Base-by-base conservation (phyloP, 2,329 filamentous ascomycete genomes). In the Microsporum audouinii region DNA sequence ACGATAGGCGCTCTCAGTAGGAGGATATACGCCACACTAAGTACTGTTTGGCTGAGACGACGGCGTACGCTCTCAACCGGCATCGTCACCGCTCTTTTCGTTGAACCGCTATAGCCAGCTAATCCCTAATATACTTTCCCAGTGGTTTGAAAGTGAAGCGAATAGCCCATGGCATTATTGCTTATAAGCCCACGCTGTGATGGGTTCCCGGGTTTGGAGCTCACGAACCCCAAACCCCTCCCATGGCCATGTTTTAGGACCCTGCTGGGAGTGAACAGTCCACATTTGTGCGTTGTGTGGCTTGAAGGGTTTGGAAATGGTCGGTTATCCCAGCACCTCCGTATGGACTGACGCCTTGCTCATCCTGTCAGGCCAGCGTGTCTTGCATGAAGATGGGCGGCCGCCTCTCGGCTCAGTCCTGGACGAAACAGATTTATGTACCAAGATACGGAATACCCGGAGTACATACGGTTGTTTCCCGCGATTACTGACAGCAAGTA, bases 131-230 rank as follows among this genome's bases (percentile, higher is more conserved):
- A 55, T 55, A 34, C 51, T 55, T 38, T 38, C 14, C 17, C 51
- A 23, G 51, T 6, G 51, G 51, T 36, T 55, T 55, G 51, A 36
- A 55, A 55, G 51, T 55, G 51, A 55, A 55, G 51, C 51, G 51
- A 55, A 55, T 8, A 55, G 33, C 51, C 51, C 31, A 34, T 55
- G 51, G 31, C 51, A 55, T 55, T 31, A 6, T 31, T 29, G 23
- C 31, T 55, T 38, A 6, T 36, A 10, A 55, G 51, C 51, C 51
- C 51, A 36, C 51, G 51, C 31, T 38, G 33, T 38, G 51, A 55
- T 55, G 51, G 51, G 51, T 55, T 55, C 51, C 51, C 31, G 33
- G 31, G 51, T 55, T 38, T 55, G 14, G 51, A 31, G 51, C 23
- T 55, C 31, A 55, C 31, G 14, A 38, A 55, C 51, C 33, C 51